A percentile compares a stretch with the other conserved stretches of the same genome.
phyloP scores from a whole-genome alignment of 2,329 filamentous ascomycete species.

The Alternaria hordeiaustralica region DNA sequence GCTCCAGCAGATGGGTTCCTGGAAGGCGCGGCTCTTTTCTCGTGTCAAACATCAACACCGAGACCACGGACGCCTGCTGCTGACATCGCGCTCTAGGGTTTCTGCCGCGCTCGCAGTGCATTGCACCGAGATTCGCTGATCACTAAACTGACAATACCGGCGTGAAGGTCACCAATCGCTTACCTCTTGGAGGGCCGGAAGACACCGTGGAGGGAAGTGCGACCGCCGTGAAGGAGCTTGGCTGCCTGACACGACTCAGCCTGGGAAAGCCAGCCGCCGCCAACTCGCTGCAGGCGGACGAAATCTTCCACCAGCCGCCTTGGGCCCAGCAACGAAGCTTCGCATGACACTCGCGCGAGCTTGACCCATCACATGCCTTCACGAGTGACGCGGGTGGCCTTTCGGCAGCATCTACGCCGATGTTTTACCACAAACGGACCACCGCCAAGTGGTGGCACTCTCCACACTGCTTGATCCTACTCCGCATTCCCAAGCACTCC shows the following conservation, averaged over 20 bases:
- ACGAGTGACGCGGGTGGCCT: slow-evolving; percentile 12
- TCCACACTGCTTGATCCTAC: slow-evolving; percentile 31
- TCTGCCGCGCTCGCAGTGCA: slow-evolving; percentile 22
- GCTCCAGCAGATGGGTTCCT: slow-evolving; percentile 15
- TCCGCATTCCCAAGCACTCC: slow-evolving; percentile 24
- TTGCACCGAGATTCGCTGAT: slow-evolving; percentile 27
- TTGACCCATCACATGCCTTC: slow-evolving; percentile 26
- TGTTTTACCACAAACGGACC: slow-evolving; percentile 16
- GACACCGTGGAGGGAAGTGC: slow-evolving; percentile 9
- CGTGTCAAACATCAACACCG: slow-evolving; percentile 12
- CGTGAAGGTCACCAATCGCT: slow-evolving; percentile 7
- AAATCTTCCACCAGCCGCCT: slow-evolving; percentile 35
- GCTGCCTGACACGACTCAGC: slow-evolving; percentile 5
- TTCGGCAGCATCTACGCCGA: slow-evolving; percentile 32
- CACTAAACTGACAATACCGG: slow-evolving; percentile 26
- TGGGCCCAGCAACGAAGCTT: slow-evolving; percentile 15
- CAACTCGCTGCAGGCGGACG: slow-evolving; percentile 12
- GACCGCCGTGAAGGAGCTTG: slow-evolving; percentile 12
- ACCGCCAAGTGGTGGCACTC: slow-evolving; percentile 30
- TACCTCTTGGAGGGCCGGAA: slow-evolving; percentile 3
- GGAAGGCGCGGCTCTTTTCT: slow-evolving; percentile 19
- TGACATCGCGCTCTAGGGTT: slow-evolving; percentile 1
- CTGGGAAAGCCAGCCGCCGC: slow-evolving; percentile 19
- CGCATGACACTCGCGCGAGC: slow-evolving; percentile 26
- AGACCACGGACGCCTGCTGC: slow-evolving; percentile 7